Percentiles rank a stretch among this genome's conserved stretches.
These are phyloP conservation scores for Penicillium paradoxum DNA, from an alignment of 495 filamentous ascomycete species.

Conservation along the genomic window DNA sequence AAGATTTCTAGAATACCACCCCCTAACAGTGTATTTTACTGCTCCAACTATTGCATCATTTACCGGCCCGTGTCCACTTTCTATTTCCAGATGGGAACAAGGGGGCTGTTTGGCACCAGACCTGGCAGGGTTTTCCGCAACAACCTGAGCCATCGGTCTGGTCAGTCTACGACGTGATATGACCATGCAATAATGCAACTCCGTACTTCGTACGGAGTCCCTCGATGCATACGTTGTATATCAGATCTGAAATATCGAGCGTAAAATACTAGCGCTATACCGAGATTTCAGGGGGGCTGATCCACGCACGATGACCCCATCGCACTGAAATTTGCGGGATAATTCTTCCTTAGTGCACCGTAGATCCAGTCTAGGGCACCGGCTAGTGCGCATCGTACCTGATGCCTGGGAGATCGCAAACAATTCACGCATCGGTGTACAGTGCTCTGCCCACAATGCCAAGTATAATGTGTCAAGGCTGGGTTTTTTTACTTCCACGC, in stretches of 20 bases:
- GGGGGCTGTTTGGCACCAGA: not conserved
- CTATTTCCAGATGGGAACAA: not conserved
- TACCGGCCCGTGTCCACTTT: conserved; percentile 3
- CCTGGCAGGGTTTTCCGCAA: not conserved
- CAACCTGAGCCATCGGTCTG: no score
- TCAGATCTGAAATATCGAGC: no score
- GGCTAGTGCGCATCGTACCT: conserved; percentile 14
- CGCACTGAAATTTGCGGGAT: conserved; percentile 19
- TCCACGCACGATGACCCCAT: conserved; percentile 23
- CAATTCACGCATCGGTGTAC: conserved; percentile 12
- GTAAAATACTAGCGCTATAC: not conserved
- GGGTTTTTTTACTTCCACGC: not conserved
- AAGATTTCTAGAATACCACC: not conserved
- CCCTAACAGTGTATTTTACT: not conserved
- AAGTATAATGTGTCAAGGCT: not conserved
- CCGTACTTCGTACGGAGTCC: no score
- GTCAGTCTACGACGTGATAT: no score
- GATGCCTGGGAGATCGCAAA: conserved; percentile 11
- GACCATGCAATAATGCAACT: not conserved
- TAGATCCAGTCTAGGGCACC: conserved; percentile 20
- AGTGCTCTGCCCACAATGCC: conserved; percentile 6
- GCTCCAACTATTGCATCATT: conserved; percentile 9
- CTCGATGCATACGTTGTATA: no score
- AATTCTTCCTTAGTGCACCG: conserved; percentile 12
- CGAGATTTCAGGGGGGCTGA: conserved; percentile 8